phyloP scores from a whole-genome alignment of 1,284 basidiomycete species.

The Pseudozyma sp. region DNA sequence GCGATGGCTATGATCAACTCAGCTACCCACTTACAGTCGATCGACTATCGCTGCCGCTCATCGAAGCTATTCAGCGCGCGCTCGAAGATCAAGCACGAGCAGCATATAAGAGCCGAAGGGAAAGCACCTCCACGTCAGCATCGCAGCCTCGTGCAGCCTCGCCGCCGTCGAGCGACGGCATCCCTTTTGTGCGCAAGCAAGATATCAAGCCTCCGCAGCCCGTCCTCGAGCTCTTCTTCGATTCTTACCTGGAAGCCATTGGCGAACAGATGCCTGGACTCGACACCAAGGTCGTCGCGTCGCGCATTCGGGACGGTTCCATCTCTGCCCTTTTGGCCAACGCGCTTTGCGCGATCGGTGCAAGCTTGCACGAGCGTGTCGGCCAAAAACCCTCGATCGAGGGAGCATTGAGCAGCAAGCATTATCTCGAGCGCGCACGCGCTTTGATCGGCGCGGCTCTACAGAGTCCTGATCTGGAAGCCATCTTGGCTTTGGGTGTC shows the following conservation, averaged over 20 bases:
- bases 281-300: slow-evolving; percentile 22
- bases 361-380: slow-evolving; percentile 30
- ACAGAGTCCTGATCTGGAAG: slow-evolving; percentile 32
- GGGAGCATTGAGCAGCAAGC: slow-evolving; percentile 30
- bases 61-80: slow-evolving; percentile 13
- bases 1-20: slow-evolving; percentile 29
- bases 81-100: slow-evolving; percentile 4
- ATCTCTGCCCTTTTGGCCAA: slow-evolving; percentile 45
- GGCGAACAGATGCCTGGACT: slow-evolving; percentile 46
- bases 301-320: slow-evolving; percentile 25
- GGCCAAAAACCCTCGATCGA: slow-evolving; percentile 7
- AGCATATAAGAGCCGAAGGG: not conserved
- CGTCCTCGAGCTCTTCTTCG: slow-evolving; percentile 28
- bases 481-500: slow-evolving; percentile 36
- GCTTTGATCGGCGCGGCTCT: slow-evolving; percentile 35
- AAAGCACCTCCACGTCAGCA: not conserved
- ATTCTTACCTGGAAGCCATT: slow-evolving; percentile 20
- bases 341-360: slow-evolving; percentile 39
- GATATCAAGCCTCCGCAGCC: slow-evolving; percentile 33
- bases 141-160: slow-evolving; percentile 14
- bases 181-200: slow-evolving; percentile 25
- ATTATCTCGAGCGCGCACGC: slow-evolving; percentile 28
- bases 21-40: slow-evolving; percentile 44
- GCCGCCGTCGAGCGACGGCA: slow-evolving; percentile 3
- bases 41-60: slow-evolving; percentile 27